Base-by-base conservation (phyloP, 495 filamentous ascomycete genomes). In the Tuber melanosporum region DNA sequence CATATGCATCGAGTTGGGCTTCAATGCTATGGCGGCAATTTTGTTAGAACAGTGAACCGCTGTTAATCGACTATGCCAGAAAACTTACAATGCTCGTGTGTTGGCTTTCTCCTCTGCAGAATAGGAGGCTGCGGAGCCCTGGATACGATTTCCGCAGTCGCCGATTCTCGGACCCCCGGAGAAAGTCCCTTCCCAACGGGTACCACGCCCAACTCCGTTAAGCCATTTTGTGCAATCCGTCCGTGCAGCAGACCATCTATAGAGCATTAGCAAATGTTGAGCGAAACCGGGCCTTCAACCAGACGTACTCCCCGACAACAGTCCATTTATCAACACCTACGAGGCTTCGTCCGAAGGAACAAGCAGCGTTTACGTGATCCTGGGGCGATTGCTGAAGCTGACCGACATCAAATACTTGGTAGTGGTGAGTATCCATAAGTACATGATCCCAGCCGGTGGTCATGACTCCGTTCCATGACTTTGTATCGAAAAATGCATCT, bases 181-280 rank as follows among this genome's bases (percentile, higher is more conserved):
- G 77, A 89, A 89, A 22, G 86, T 89, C 20, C 91, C 91, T 78
- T 93, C 91, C 82, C 91, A 94, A 47, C 92, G 89, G 41, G 91
- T 87, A 41, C 91, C 91, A 75, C 90, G 85, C 20, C 90, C 89
- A 72, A 88, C 88, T 47, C 91, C 92, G 78, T 94, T 94, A 36
- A 94, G 87, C 76, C 88, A 90, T 74, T 88, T 88, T 22, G 92
- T 91, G 81, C 92, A 94, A 81, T 94, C 92, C 22, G 92, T 94
- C 86, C 92, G 86, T 1, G 89, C 89, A 45, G 84, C 89, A n/a
- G 85, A 87, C 88, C 89, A 91, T 14, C 57, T 66, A 14, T 66
- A 0, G 57, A 17, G 57, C 57, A 12, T 66, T 66, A 66, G 57
- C 17, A 32, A 26, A 36, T 36, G n/a, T 66, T 66, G 26, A 36